phyloP scores from a whole-genome alignment of 768 basidiomycete species.

The Clitopilus hobsonii region DNA sequence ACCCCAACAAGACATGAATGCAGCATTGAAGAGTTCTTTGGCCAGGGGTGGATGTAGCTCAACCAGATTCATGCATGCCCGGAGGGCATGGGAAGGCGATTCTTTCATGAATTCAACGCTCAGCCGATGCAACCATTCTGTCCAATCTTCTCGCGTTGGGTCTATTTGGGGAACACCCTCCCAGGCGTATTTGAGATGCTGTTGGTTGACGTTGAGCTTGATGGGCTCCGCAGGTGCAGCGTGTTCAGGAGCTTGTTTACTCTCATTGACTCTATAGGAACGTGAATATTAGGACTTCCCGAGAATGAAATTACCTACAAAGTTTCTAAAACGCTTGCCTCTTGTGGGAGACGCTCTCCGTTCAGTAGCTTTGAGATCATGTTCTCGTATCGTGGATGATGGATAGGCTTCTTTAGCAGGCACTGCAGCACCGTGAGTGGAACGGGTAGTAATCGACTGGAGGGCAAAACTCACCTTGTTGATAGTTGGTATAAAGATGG shows the following conservation, averaged over 20 bases:
- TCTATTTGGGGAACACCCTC: constrained; percentile 74
- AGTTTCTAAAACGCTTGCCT: constrained; percentile 66
- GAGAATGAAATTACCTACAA: constrained; percentile 37
- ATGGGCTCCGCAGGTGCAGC: constrained; percentile 83
- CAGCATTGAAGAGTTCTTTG: constrained; percentile 94
- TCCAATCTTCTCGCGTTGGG: constrained; percentile 87
- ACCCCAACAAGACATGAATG: constrained; percentile 96
- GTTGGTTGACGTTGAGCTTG: constrained; percentile 93
- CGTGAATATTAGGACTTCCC: not conserved
- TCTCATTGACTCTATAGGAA: constrained; percentile 46
- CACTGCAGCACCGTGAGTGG: constrained; percentile 42
- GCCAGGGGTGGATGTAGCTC: constrained; percentile 89
- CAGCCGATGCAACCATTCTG: constrained; percentile 90
- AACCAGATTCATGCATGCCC: constrained; percentile 92
- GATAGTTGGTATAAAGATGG: constrained; percentile 96
- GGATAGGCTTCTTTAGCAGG: constrained; percentile 68
- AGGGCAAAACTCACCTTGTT: constrained; percentile 63
- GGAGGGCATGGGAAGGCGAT: constrained; percentile 95
- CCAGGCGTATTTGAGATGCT: constrained; percentile 96
- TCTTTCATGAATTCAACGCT: constrained; percentile 97
- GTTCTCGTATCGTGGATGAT: constrained; percentile 81
- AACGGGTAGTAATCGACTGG: constrained; percentile 5
- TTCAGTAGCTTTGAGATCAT: constrained; percentile 86
- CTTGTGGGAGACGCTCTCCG: constrained; percentile 88
- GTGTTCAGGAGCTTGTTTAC: constrained; percentile 60